A percentile compares a stretch with the other conserved stretches of the same genome.
These are phyloP conservation scores for Scheffersomyces insectosa DNA, from an alignment of 1,139 yeast species.

Conservation along the genomic window DNA sequence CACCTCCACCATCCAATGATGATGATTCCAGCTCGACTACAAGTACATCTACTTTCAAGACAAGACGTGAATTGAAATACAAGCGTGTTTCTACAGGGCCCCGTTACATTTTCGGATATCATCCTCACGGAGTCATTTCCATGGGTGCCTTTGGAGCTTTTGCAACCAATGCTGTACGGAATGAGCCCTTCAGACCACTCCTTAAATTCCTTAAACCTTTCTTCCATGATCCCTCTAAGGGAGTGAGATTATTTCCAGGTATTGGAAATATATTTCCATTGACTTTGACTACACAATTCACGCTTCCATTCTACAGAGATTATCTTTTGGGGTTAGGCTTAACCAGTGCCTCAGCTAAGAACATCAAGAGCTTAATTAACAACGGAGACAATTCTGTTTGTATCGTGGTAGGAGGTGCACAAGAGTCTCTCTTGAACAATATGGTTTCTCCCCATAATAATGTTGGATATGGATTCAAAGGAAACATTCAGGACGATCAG, in stretches of 20 bases:
- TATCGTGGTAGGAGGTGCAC: conserved; percentile 94
- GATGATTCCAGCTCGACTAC: conserved; percentile 7
- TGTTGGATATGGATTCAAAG: conserved; percentile 55
- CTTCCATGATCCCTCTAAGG: conserved; percentile 44
- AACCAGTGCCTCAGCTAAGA: conserved; percentile 78
- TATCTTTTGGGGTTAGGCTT: conserved; percentile 80
- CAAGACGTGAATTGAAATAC: conserved; percentile 10
- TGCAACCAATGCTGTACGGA: conserved; percentile 70
- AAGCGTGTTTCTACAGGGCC: conserved; percentile 59
- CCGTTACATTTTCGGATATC: conserved; percentile 86
- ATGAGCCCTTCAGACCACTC: conserved; percentile 46
- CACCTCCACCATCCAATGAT: conserved; percentile 12
- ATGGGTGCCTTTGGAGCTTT: conserved; percentile 89
- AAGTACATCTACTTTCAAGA: conserved; percentile 5
- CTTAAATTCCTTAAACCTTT: conserved; percentile 54
- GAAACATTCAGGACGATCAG: conserved; percentile 30
- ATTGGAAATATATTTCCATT: conserved; percentile 70
- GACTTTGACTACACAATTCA: conserved; percentile 82
- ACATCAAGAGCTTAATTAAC: conserved; percentile 63
- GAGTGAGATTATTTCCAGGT: conserved; percentile 71
- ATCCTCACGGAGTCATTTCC: conserved; percentile 96
- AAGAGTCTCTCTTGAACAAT: conserved; percentile 68
- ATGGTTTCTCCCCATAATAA: conserved; percentile 36
- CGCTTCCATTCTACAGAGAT: conserved; percentile 86
- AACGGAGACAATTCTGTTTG: conserved; percentile 76